Evolutionary conservation across 2,329 filamentous ascomycete genomes (phyloP).

Genomic region (Tolypocladium amazonense): DNA sequence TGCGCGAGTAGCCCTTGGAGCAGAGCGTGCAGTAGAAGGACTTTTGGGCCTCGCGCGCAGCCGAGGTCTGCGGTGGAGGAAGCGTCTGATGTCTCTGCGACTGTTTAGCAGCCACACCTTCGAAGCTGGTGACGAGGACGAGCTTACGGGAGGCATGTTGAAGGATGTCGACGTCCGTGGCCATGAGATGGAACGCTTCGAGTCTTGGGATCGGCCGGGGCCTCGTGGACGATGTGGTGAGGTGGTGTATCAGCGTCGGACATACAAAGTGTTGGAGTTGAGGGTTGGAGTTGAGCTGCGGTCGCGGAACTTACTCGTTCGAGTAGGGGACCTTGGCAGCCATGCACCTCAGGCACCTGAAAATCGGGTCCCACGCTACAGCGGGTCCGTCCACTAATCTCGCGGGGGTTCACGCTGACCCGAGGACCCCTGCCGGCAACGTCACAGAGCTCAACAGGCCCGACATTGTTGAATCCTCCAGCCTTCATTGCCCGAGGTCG

Average conservation of each 20-base stretch:
- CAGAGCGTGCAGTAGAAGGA: conserved; percentile 82
- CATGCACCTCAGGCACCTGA: too few relatives aligned
- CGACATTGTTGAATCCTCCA: not conserved
- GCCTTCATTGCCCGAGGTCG: not conserved
- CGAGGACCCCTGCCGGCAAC: not conserved
- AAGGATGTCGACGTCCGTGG: not conserved
- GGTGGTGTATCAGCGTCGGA: not conserved
- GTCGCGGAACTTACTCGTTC: not conserved
- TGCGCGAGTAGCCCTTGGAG: conserved; percentile 86
- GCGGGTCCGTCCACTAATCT: not conserved
- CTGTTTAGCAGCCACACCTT: conserved; percentile 19
- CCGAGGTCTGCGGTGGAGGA: conserved; percentile 46
- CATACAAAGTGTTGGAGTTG: not conserved
- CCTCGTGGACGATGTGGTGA: not conserved
- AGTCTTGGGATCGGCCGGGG: not conserved
- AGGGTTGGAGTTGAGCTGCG: not conserved
- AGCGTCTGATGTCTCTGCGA: conserved; percentile 46
- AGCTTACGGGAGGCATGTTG: conserved; percentile 46
- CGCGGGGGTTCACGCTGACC: not conserved
- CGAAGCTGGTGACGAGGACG: conserved; percentile 28
- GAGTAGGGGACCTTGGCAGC: too few relatives aligned
- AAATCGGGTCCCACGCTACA: not conserved
- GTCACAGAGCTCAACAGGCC: not conserved
- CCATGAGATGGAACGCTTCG: not conserved
- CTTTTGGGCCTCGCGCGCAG: conserved; percentile 65